These are phyloP conservation scores for Blastomyces emzantsi DNA, from an alignment of 2,329 filamentous ascomycete genomes.

Conservation along the genomic window DNA sequence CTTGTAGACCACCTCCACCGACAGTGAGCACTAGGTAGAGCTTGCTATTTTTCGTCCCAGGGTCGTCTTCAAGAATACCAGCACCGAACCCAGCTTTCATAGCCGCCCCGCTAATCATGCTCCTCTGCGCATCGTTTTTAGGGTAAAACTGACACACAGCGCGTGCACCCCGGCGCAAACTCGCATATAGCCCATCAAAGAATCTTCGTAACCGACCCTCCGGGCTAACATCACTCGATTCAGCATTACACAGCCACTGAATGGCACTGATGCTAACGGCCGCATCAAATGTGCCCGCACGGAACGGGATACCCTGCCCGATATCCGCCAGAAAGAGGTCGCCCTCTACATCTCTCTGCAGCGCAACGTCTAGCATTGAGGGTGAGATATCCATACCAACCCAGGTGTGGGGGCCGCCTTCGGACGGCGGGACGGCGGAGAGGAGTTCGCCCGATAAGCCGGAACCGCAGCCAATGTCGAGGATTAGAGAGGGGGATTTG, in stretches of 20 bases:
- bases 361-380: slow-evolving; percentile 92
- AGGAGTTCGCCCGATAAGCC: slow-evolving; percentile 92
- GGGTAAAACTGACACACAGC: slow-evolving; percentile 98
- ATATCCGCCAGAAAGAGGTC: slow-evolving; percentile 93
- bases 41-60: slow-evolving; percentile 92
- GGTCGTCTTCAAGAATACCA: slow-evolving; percentile 88
- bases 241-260: slow-evolving; percentile 98
- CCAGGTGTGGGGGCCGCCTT: slow-evolving; percentile 86
- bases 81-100: slow-evolving; percentile 93
- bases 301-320: slow-evolving; percentile 89
- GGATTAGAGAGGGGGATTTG: slow-evolving; percentile 68
- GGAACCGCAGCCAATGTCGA: slow-evolving; percentile 94
- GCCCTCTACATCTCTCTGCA: slow-evolving; percentile 85
- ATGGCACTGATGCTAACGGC: slow-evolving; percentile 91
- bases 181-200: slow-evolving; percentile 86
- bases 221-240: slow-evolving; percentile 74
- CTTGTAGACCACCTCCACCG: slow-evolving; percentile 55
- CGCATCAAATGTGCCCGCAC: slow-evolving; percentile 85
- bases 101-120: slow-evolving; percentile 85
- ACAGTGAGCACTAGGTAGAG: slow-evolving; percentile 93
- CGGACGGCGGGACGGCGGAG: slow-evolving; percentile 56
- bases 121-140: slow-evolving; percentile 83
- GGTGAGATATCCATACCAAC: slow-evolving; percentile 94
- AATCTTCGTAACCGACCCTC: slow-evolving; percentile 72
- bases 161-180: slow-evolving; percentile 69